Base-by-base conservation (phyloP, 2,329 filamentous ascomycete genomes). In the Dothistroma pini region DNA sequence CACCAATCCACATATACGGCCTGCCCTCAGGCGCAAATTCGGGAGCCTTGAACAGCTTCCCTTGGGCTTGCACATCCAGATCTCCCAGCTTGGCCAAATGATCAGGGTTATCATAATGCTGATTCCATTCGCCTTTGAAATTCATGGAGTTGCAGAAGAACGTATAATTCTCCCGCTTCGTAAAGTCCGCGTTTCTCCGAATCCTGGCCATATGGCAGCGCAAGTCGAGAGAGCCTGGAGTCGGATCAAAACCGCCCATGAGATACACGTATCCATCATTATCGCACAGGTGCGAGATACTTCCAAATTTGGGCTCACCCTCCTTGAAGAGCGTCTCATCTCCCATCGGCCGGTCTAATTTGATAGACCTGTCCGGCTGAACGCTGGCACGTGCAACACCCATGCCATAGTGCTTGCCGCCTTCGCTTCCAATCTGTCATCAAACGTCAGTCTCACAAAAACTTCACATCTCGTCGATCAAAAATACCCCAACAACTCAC, bases 221-320 rank as follows among this genome's bases (percentile, higher is more conserved):
- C 41, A 59, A 29, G 44, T 59, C 57, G 19, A 59, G 41, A 21
- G 31, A 21, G 6, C 22, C 21, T 7, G 38, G 38, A 25, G 38
- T 48, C 4, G 57, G 57, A 25, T 59, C 57, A 41, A 50, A 44
- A 2, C 50, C 38, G 19, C 57, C 57, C 48, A 57, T 51, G 44
- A 57, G 55, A 38, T 59, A 59, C 3, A 59, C 57, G 25, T 29
- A 59, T 34, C 57, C 57, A 19, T 59, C 57, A 12, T 54, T 35
- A 44, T 59, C 57, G 44, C 38, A 38, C 21, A 59, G 52, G 44
- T 54, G 35, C 10, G 51, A 48, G n/a, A 50, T 54, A 29, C 57
- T 59, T 8, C 57, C 57, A 41, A 59, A 59, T 3, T 32, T 32
- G 1, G 57, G 51, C 31, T 59, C 57, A 6, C 34, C 44, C 34